Conservation (phyloP, 192 early-diverging fungal species). For the Entomortierella chlamydospora region DNA sequence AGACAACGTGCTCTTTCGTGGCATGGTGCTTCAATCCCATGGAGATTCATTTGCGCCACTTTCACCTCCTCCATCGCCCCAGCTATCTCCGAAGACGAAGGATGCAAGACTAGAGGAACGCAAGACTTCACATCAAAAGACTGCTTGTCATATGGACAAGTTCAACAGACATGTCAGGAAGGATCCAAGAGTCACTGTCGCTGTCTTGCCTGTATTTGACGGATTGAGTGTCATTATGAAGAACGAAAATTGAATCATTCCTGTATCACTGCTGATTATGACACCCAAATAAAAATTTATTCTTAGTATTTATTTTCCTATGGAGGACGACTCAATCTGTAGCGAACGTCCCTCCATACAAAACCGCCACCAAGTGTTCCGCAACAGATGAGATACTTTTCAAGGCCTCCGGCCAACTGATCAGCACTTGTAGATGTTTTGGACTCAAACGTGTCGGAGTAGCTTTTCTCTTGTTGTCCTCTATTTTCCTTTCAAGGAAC, state of each 20-base stretch:
- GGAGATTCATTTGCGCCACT: neutral
- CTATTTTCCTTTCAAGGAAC: slow-evolving; percentile 16
- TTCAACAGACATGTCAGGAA: slow-evolving; percentile 73
- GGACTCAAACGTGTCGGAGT: neutral
- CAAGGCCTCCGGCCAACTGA: slow-evolving; percentile 28
- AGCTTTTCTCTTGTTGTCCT: slow-evolving; percentile 22
- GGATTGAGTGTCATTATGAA: slow-evolving; percentile 60
- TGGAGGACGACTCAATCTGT: slow-evolving; percentile 3
- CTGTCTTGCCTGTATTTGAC: slow-evolving; percentile 74
- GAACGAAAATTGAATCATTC: slow-evolving; percentile 3
- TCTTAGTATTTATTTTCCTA: too few species aligned
- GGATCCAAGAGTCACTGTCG: slow-evolving; percentile 68
- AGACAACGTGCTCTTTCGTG: slow-evolving; percentile 66
- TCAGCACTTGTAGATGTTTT: neutral
- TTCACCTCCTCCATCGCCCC: slow-evolving; percentile 1
- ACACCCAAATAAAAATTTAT: too few species aligned
- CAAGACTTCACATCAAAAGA: slow-evolving; percentile 16
- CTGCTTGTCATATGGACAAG: slow-evolving; percentile 56
- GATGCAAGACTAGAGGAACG: neutral
- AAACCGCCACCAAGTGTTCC: neutral
- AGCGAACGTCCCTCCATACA: slow-evolving; percentile 32
- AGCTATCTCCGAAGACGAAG: neutral
- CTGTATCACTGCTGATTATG: too few species aligned
- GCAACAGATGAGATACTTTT: neutral
- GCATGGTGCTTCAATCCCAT: slow-evolving; percentile 12